Percentiles rank a stretch among this genome's conserved stretches.
Evolutionary conservation across 169 alveolate species (phyloP).

Genomic region (Plasmodium sp.): DNA sequence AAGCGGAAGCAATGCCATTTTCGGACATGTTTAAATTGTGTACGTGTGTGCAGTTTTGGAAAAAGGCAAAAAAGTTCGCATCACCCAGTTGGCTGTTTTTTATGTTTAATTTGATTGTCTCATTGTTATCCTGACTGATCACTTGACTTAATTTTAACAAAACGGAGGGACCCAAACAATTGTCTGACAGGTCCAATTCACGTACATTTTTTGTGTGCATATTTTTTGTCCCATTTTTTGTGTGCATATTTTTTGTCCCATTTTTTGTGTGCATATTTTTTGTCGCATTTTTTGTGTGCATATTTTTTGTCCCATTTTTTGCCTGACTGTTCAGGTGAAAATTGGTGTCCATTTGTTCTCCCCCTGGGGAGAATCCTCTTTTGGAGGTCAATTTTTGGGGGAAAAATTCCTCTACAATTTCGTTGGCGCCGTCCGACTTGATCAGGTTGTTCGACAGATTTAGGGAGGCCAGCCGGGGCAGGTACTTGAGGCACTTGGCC

Average conservation of each 20-base stretch:
- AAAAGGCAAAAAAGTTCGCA: neutral
- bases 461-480: constrained; percentile 1
- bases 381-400: neutral
- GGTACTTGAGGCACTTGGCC: constrained; percentile 30
- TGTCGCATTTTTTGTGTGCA: neutral
- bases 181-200: constrained; percentile 45
- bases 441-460: constrained; percentile 35
- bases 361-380: neutral
- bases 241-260: neutral
- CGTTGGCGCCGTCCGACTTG: constrained; percentile 14
- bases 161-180: constrained; percentile 1
- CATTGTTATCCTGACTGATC: neutral
- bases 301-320: neutral
- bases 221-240: neutral
- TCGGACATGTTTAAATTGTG: constrained; percentile 32
- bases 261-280: neutral
- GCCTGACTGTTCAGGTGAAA: neutral
- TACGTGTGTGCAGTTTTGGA: constrained; percentile 6
- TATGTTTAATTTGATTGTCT: neutral
- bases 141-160: constrained; percentile 1
- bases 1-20: neutral
- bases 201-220: neutral
- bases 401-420: constrained; percentile 29
- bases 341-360: neutral
- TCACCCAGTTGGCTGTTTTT: neutral